Evolutionary conservation across 106 monocot genomes (phyloP).

Genomic region (Agapanthus africanus): DNA sequence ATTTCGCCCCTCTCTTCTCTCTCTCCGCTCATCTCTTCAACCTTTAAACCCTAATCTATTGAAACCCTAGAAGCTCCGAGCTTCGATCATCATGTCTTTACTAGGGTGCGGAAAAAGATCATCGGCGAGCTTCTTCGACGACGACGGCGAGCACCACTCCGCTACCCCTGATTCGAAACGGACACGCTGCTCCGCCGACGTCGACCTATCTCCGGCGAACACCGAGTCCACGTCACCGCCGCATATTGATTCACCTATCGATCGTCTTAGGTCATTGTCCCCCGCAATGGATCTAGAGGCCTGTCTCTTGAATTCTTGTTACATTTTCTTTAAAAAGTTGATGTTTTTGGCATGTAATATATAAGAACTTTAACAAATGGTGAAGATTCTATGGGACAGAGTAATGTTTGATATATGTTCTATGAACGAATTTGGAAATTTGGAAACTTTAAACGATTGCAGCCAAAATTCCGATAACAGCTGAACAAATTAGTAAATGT

Average conservation of each 20-base stretch:
- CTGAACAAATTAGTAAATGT: too few relatives aligned
- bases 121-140: constrained; percentile 2
- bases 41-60: neutral
- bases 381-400: too few relatives aligned
- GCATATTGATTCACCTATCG: neutral
- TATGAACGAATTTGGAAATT: too few relatives aligned
- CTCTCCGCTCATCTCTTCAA: neutral
- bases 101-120: constrained; percentile 3
- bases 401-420: too few relatives aligned
- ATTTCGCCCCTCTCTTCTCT: neutral
- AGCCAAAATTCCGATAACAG: too few relatives aligned
- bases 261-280: neutral
- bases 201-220: neutral
- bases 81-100: constrained; percentile 1
- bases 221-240: neutral
- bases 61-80: constrained; percentile 1
- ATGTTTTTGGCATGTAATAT: too few relatives aligned
- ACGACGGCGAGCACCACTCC: neutral
- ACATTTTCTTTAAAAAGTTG: neutral
- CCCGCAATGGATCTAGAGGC: constrained; percentile 2
- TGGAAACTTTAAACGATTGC: too few relatives aligned
- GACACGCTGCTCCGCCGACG: neutral
- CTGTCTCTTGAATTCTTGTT: neutral
- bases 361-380: too few relatives aligned
- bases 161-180: neutral